Conservation (phyloP, 2,329 filamentous ascomycete genomes). For the Uncinocarpus reesii region DNA sequence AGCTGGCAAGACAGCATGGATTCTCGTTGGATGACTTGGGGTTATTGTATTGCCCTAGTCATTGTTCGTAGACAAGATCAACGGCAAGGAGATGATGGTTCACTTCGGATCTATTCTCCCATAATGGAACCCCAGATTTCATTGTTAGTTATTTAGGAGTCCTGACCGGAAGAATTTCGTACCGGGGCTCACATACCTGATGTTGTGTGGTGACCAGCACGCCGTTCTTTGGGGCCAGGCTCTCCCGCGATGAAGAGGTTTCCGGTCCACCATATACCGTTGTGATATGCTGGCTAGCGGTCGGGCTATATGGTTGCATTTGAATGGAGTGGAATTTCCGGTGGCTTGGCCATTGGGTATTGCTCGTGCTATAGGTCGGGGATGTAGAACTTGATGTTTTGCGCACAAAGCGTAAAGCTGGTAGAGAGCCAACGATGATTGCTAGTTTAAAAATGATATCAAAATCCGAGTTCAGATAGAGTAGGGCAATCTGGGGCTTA, state of each 20-base stretch:
- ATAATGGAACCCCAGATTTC: not conserved
- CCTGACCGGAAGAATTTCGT: not conserved
- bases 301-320: not conserved
- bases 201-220: constrained; percentile 7
- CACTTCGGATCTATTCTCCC: not conserved
- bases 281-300: not conserved
- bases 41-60: no score
- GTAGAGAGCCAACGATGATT: no score
- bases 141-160: not conserved
- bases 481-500: no score
- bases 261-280: constrained; percentile 3
- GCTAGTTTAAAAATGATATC: no score
- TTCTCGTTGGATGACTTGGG: no score
- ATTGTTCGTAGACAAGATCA: no score
- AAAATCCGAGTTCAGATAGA: not conserved
- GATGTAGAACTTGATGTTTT: not conserved
- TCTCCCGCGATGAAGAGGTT: constrained; percentile 6
- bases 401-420: not conserved
- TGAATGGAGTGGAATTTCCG: constrained; percentile 7
- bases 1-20: no score
- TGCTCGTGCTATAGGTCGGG: not conserved
- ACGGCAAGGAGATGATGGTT: no score
- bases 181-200: not conserved
- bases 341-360: not conserved
- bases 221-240: constrained; percentile 2